Percentiles rank a stretch among this genome's conserved stretches.
These are phyloP conservation scores for Inga leiocalycina DNA, from an alignment of 306 rosid species.

Conservation along the genomic window DNA sequence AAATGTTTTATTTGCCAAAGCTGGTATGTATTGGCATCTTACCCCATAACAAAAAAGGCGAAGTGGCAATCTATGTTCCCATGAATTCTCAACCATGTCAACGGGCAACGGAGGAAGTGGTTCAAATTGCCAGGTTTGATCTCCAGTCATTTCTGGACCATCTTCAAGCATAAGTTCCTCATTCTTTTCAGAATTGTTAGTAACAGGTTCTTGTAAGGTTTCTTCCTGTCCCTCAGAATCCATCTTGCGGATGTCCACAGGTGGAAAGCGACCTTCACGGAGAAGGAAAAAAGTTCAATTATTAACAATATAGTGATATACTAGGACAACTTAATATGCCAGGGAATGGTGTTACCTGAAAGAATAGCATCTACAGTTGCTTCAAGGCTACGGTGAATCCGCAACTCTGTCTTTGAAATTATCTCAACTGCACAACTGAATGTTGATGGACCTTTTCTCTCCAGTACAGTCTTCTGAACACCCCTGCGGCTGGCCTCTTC, in stretches of 20 bases:
- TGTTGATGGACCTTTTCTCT: conserved; percentile 95
- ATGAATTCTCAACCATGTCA: conserved; percentile 48
- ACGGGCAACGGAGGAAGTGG: conserved; percentile 46
- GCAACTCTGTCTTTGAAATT: conserved; percentile 80
- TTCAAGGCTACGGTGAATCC: conserved; percentile 87
- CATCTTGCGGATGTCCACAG: conserved; percentile 81
- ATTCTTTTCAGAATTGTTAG: conserved; percentile 41
- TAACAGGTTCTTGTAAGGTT: conserved; percentile 39
- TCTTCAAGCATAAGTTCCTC: conserved; percentile 48
- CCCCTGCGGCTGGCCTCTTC: conserved; percentile 96
- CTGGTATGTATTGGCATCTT: conserved; percentile 41
- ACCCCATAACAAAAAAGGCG: conserved; percentile 89
- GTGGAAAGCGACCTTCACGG: conserved; percentile 71
- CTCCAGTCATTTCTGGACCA: conserved; percentile 37
- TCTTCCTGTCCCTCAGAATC: conserved; percentile 55
- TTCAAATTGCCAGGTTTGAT: conserved; percentile 42
- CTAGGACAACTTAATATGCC: conserved; percentile 14
- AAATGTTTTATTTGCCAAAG: conserved; percentile 19
- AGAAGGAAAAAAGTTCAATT: conserved; percentile 27
- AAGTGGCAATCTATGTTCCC: conserved; percentile 50
- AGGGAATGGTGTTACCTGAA: conserved; percentile 49
- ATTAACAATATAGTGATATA: conserved; percentile 5
- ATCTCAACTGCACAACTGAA: conserved; percentile 90
- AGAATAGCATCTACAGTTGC: conserved; percentile 91
- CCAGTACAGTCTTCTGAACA: conserved; percentile 90